Conservation (phyloP, 352 stramenopile species). For the Globisporangium cederbergense region DNA sequence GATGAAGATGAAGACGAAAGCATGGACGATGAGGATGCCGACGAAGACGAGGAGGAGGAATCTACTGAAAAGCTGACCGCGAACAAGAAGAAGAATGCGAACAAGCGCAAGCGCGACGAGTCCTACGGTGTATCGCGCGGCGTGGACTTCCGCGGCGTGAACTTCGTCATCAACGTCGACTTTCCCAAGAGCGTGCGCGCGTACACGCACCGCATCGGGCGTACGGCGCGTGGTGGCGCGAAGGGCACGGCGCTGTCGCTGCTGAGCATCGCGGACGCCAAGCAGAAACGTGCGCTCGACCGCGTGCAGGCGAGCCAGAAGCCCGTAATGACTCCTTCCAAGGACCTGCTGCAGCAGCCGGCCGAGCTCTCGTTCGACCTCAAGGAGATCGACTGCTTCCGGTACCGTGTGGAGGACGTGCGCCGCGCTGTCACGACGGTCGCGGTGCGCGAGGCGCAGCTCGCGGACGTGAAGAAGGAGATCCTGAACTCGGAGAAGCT, state of each 20-base stretch:
- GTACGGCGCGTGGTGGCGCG: constrained; percentile 94
- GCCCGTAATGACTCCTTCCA: constrained; percentile 63
- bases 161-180: constrained; percentile 99
- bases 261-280: constrained; percentile 73
- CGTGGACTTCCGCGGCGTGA: constrained; percentile 98
- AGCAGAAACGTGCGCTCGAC: constrained; percentile 83
- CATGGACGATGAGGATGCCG: constrained; percentile 29
- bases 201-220: constrained; percentile 98
- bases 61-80: constrained; percentile 13
- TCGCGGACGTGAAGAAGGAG: constrained; percentile 96
- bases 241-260: constrained; percentile 97
- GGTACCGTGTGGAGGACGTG: constrained; percentile 96
- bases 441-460: constrained; percentile 93
- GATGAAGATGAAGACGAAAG: constrained; percentile 38
- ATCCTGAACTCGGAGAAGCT: constrained; percentile 98
- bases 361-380: constrained; percentile 96
- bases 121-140: constrained; percentile 96
- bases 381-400: constrained; percentile 97
- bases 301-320: constrained; percentile 93
- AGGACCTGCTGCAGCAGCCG: constrained; percentile 90
- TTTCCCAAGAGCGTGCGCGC: constrained; percentile 93
- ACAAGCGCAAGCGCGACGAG: constrained; percentile 73
- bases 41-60: constrained; percentile 24
- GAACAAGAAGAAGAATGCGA: constrained; percentile 32
- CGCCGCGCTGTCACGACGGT: constrained; percentile 92